Evolutionary conservation across 2,329 filamentous ascomycete genomes (phyloP), one percentile per base, ranked within the genome.

Genomic region (Aureobasidium mangrovei): DNA sequence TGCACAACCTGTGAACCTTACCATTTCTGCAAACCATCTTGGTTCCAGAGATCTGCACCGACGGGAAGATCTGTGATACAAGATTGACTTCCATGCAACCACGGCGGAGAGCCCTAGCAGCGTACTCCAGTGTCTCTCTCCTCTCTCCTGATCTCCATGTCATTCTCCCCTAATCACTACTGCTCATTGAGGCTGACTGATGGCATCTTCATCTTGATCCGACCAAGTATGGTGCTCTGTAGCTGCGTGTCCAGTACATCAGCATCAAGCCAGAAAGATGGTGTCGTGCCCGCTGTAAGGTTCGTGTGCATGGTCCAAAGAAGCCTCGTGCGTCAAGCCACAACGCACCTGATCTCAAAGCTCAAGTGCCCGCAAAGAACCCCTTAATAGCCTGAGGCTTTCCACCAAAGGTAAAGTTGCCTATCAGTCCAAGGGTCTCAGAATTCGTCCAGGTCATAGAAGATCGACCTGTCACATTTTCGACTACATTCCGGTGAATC

Each of bases 301-400:
- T 46, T 31, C 52, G 41, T 46, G 24, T 54, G 41, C 40, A 29
- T 53, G 33, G 7, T 54, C 42, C 35, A 29, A 54, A 45, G 28
- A 44, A 54, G 42, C 42, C 28, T 54, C 33, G 35, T 54, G 42
- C 52, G 28, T 40, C 10, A 54, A 54, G 52, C 52, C 52, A 54
- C 41, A 12, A 27, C 41, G 26, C 42, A 42, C n/a, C 28, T 24
- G 41, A 29, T 24, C 27, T 42, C 38, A 42, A 42, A 10, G 18
- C 7, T 36, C n/a, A 27, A 28, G 28, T 28, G 18, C 18, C 18
- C 18, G 18, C 18, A 18, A 18, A 18, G 18, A 18, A 18, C 18
- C 18, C 18, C 18, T 18, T 18, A 18, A 18, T 18, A 18, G 18
- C 18, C 18, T 18, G 18, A 18, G 18, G 18, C 18, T 18, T 18